Percentiles rank a stretch among this genome's conserved stretches.
These are phyloP conservation scores for Cercospora brassicicola DNA, from an alignment of 2,329 filamentous ascomycete species.

Conservation along the genomic window DNA sequence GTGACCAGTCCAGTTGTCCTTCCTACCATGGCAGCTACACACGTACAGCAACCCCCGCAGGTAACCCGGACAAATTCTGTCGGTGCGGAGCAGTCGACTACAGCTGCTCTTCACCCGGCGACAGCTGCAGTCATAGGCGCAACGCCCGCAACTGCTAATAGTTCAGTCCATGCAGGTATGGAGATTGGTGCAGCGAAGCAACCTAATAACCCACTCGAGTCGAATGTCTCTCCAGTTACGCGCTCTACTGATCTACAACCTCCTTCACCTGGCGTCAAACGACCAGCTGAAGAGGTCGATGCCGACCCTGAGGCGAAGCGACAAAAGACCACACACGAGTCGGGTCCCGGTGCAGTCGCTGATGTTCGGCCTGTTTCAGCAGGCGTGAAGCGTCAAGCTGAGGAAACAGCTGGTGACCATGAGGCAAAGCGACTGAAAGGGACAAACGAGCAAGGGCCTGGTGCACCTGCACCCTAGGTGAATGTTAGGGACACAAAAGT, in stretches of 20 bases:
- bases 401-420: slow-evolving; percentile 3
- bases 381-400: slow-evolving; percentile 17
- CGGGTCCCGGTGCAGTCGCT: neutral
- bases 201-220: neutral
- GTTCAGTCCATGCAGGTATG: neutral
- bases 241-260: neutral
- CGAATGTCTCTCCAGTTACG: neutral
- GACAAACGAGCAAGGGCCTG: neutral
- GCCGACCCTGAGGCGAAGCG: slow-evolving; percentile 18
- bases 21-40: neutral
- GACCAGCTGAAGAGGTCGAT: slow-evolving; percentile 11
- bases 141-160: neutral
- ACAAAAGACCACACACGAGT: slow-evolving; percentile 4
- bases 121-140: neutral
- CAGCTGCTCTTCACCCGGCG: neutral
- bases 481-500: neutral
- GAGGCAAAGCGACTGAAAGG: slow-evolving; percentile 18
- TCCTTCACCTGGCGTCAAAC: slow-evolving; percentile 16
- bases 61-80: neutral
- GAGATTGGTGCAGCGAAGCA: neutral
- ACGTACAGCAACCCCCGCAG: neutral
- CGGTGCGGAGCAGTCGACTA: neutral
- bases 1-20: neutral
- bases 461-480: neutral
- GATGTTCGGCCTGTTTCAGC: slow-evolving; percentile 3